Base-by-base conservation (phyloP, 192 early-diverging fungal genomes). In the Allomyces macrogynus region DNA sequence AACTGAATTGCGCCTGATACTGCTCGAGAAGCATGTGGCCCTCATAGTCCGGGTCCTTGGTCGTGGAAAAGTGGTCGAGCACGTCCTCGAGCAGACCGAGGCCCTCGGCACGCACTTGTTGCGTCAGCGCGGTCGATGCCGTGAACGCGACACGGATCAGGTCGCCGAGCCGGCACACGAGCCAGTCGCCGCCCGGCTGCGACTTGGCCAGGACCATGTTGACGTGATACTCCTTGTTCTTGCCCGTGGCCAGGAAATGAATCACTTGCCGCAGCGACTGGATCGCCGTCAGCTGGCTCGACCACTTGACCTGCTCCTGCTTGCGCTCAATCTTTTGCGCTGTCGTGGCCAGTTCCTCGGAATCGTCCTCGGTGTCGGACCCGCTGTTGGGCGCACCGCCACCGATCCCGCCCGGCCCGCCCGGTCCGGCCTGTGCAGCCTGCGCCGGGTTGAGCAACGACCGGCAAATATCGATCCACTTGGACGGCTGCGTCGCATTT, bases 1-100 rank as follows among this genome's bases (percentile, higher is more conserved):
- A 86, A 26, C 80, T 85, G 61, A 99, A 88, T 70, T 97, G 94
- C 0, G 93, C 92, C 71, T 92, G 88, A 72, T 95, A 96, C 64
- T 96, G 91, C 65, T 86, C 87, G 62, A 99, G 76, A 0, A 97
- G 70, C 0, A 86, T 77, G 61, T 87, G 82, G 49, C 84, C 93
- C 18, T 85, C 86, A 64, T 87, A 83, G 60, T 92, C 92, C 4
- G 96, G 93, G 76, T 99, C 96, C n/a, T 77, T 75, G 0, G 88
- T 85, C 12, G 70, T 64, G 16, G 81, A 66, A 74, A 89, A 96
- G 73, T 78, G 74, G 66, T 83, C 82, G 26, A 96, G 79, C 3
- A 97, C 69, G 23, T 86, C 84, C 66, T 87, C 80, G 43, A 99
- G 71, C 23, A 99, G 71, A 14, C 70, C 69, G 43, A 95, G 80